A percentile compares a stretch with the other conserved stretches of the same genome.
phyloP scores from a whole-genome alignment of 441 rosid species.

The Aleurites moluccanus region DNA sequence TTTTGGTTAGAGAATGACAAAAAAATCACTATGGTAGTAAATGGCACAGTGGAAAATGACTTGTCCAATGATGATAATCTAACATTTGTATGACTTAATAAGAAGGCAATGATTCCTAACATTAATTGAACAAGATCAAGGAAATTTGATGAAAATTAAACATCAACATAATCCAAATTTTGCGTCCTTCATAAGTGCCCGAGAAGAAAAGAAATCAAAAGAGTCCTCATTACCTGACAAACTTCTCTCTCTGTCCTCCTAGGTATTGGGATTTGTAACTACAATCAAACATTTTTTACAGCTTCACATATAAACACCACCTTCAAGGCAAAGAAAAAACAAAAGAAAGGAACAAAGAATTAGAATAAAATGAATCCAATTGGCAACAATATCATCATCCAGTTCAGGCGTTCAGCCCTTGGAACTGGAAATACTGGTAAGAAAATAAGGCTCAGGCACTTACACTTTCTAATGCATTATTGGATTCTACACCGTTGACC shows the following conservation, averaged over 20 bases:
- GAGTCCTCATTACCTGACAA: slow-evolving; percentile 66
- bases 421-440: background rate
- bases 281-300: slow-evolving; percentile 65
- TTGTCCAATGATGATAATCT: background rate
- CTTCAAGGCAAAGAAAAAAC: slow-evolving; percentile 36
- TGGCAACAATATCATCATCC: background rate
- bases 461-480: background rate
- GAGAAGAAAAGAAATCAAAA: slow-evolving; percentile 10
- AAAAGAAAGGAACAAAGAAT: slow-evolving; percentile 5
- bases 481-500: slow-evolving; percentile 8
- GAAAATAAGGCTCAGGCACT: background rate
- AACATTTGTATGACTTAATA: background rate
- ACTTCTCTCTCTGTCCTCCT: slow-evolving; percentile 80
- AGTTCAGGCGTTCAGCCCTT: background rate
- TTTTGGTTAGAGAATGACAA: background rate
- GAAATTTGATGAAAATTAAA: slow-evolving; percentile 2
- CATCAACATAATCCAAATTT: slow-evolving; percentile 10
- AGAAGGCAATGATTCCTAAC: background rate
- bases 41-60: background rate
- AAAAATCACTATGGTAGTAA: background rate
- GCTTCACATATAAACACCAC: slow-evolving; percentile 43
- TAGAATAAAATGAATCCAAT: background rate
- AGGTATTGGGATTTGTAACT: slow-evolving; percentile 60
- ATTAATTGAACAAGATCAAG: slow-evolving; percentile 6
- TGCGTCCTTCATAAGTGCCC: slow-evolving; percentile 5